phyloP scores from a whole-genome alignment of 495 filamentous ascomycete genomes.

The Penicillium egyptiacum region DNA sequence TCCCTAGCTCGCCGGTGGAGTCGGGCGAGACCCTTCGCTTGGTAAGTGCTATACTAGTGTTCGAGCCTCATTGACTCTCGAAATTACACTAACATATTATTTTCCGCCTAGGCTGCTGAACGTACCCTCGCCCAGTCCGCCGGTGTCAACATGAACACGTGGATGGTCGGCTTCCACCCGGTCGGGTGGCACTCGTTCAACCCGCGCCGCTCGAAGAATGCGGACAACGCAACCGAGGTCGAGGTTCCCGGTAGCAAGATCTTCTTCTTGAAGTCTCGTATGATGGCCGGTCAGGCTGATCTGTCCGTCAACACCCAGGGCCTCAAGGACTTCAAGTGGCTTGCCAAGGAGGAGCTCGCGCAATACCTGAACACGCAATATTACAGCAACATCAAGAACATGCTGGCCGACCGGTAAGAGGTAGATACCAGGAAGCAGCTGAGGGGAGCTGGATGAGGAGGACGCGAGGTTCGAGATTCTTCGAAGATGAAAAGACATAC shows the following conservation, averaged over 20 bases:
- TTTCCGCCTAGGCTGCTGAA: conserved; percentile 66
- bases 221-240: conserved; percentile 36
- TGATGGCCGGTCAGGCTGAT: conserved; percentile 94
- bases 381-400: conserved; percentile 71
- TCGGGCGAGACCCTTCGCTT: conserved; percentile 73
- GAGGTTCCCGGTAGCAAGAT: conserved; percentile 66
- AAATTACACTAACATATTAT: background rate
- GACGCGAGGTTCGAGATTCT: conserved; percentile 7
- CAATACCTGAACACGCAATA: conserved; percentile 61
- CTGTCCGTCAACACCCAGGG: conserved; percentile 68
- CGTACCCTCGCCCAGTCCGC: conserved; percentile 72
- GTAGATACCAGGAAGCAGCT: background rate
- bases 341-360: conserved; percentile 83
- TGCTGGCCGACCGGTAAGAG: conserved; percentile 71
- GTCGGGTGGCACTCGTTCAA: conserved; percentile 71
- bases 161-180: conserved; percentile 90
- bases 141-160: conserved; percentile 98
- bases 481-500: conserved; percentile 12
- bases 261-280: conserved; percentile 94
- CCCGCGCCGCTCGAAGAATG: conserved; percentile 28
- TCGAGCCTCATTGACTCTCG: background rate
- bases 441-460: conserved; percentile 12
- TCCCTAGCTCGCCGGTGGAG: conserved; percentile 67
- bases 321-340: conserved; percentile 84
- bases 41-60: conserved; percentile 54